Base-by-base conservation (phyloP, 2,329 filamentous ascomycete species). In the Fusarium sp. region DNA sequence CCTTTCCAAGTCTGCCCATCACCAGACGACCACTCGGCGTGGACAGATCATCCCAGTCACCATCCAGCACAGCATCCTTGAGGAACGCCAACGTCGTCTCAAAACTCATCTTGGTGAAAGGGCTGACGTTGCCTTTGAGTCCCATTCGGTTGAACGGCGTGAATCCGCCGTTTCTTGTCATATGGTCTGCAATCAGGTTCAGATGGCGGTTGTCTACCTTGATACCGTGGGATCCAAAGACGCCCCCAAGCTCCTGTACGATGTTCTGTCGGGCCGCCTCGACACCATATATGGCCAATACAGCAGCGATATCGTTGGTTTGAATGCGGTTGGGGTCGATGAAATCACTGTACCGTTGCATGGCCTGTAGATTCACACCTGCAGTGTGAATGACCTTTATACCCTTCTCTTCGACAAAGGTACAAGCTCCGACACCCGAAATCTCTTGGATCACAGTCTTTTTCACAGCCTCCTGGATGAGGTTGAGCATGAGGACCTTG, bases 91-190 rank as follows among this genome's bases (percentile, higher is more conserved):
- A 85, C 3, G 95, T 99, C 4, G 95, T 99, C 84, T 99, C 95
- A 79, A 98, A 99, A 75, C 92, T 96, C 94, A 98, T 98, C 84
- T 98, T 98, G 78, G 95, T 94, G 69, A 99, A 94, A 0, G 95
- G 93, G 66, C 89, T 93, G 25, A 94, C 89, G 71, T 92, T 93
- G 64, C 91, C 88, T 72, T 87, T 88, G 58, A 99, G 81, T 1
- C 94, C 95, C 72, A 91, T 96, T 44, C 95, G 90, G 77, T 92
- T 97, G 79, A 99, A 99, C 1, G 95, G 89, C 43, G 88, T 90
- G 79, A 96, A 99, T 2, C 87, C 88, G 65, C 95, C 95, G 57
- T 88, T 89, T 49, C 94, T 86, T n/a, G 95, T 99, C 95, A 99
- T 99, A 75, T 92, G 92, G 75, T 99, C 95, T 42, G 91, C 94